phyloP scores from a whole-genome alignment of 139 green algal genomes.

The Diplosphaera chodatii region DNA sequence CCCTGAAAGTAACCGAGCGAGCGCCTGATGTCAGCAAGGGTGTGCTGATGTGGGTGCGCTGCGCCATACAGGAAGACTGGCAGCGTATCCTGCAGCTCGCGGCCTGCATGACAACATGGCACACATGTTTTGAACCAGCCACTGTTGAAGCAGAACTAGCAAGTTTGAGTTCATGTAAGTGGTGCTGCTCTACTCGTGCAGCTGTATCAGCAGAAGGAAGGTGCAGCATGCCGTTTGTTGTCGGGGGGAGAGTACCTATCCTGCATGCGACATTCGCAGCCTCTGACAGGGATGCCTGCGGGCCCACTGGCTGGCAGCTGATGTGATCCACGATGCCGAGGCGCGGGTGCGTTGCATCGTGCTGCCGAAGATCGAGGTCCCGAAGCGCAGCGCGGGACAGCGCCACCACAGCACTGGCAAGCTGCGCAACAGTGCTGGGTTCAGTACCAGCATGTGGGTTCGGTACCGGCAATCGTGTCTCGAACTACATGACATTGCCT shows the following conservation, averaged over 20 bases:
- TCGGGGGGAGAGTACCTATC: slow-evolving; percentile 4
- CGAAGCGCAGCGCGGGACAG: slow-evolving; percentile 40
- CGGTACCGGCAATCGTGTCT: no score
- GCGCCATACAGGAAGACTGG: slow-evolving; percentile 62
- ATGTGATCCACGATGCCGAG: slow-evolving; percentile 77
- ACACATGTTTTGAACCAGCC: no score
- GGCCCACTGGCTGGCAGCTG: slow-evolving; percentile 54
- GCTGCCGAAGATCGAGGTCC: slow-evolving; percentile 49
- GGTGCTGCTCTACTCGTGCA: no score
- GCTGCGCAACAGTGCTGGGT: slow-evolving; percentile 13
- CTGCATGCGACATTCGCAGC: slow-evolving; percentile 12
- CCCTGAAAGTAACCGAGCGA: slow-evolving; percentile 33
- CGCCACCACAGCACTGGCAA: slow-evolving; percentile 20
- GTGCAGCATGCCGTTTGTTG: no score
- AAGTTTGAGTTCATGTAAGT: no score
- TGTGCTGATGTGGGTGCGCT: slow-evolving; percentile 27
- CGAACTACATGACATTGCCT: not conserved
- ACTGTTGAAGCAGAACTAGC: no score
- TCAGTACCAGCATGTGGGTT: no score
- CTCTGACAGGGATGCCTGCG: not conserved
- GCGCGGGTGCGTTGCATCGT: slow-evolving; percentile 63
- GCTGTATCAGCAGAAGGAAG: no score
- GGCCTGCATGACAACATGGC: slow-evolving; percentile 6
- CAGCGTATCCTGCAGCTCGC: slow-evolving; percentile 16
- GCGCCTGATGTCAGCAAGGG: slow-evolving; percentile 51